Percentiles rank a stretch among this genome's conserved stretches.
Conservation (phyloP, 106 monocot genomes). For the Posidonia australis region DNA sequence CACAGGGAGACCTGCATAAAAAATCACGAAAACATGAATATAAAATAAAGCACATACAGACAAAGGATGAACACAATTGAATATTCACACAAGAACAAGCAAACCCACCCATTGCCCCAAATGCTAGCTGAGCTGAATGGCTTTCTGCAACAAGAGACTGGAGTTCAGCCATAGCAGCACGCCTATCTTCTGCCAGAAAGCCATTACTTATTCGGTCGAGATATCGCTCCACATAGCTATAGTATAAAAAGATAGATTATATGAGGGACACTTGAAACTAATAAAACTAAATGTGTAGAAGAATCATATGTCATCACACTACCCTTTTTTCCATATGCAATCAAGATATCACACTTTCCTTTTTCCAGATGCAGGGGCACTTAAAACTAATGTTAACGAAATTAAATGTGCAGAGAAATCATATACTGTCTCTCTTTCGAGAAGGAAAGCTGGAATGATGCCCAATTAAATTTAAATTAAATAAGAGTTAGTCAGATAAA, state of each 20-base stretch:
- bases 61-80: not conserved
- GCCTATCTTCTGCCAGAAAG: constrained; percentile 75
- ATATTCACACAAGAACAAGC: not conserved
- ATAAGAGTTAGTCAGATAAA: no score
- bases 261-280: not conserved
- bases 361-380: no score
- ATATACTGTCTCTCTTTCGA: no score
- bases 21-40: constrained; percentile 2
- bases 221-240: constrained; percentile 69
- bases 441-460: no score
- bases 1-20: constrained; percentile 75
- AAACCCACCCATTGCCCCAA: constrained; percentile 74
- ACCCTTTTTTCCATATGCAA: no score
- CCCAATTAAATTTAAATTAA: no score
- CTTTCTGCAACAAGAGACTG: constrained; percentile 94
- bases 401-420: no score
- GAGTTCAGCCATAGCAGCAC: constrained; percentile 73
- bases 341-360: no score
- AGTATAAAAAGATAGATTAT: not conserved
- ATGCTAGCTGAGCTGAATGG: constrained; percentile 79
- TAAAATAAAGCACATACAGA: not conserved
- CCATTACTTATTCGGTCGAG: constrained; percentile 96
- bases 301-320: no score
- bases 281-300: not conserved
- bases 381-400: no score